Base-by-base conservation (phyloP, 2,329 filamentous ascomycete species). In the Pseudogymnoascus sp. region DNA sequence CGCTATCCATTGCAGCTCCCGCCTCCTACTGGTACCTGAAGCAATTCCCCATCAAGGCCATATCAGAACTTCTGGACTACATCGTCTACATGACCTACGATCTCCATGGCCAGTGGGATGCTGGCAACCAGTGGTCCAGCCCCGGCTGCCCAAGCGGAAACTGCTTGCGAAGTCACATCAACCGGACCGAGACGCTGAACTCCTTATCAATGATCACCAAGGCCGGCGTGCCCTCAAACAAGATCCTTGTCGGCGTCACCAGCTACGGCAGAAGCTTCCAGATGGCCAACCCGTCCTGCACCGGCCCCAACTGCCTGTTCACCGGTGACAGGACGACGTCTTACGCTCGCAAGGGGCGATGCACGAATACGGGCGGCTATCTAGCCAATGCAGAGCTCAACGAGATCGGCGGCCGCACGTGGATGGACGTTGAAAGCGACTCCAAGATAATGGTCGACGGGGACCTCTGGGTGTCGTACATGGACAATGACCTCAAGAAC, bases 71-170 rank as follows among this genome's bases (percentile, higher is more conserved):
- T 4, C 59, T 73, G 23, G 71, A 75, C 64, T 73, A 74, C 35
- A 67, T 74, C 14, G 67, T 74, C 11, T 75, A 68, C 62, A 77
- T 77, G 74, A 75, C 67, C 40, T 78, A 77, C 55, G 74, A 77
- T 62, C 67, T 76, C 1, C 71, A 72, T 41, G 68, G 68, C 12
- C 68, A 70, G 61, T 73, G 69, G 69, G 73, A 76, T 52, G 65
- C 58, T 16, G 65, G 63, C 4, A 73, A 70, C 49, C 52, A 63
- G 33, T 69, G 63, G 43, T 45, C 68, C 2, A 49, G 63, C 2
- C 40, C 62, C 2, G 71, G 69, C 12, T 75, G 73, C 60, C 38
- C 49, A 4, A 31, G n/a, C 7, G 71, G 71, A 1, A 71, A 70
- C 52, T 74, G 77, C 55, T 69, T 78, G 1, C 73, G 74, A 0